A percentile compares a stretch with the other conserved stretches of the same genome.
phyloP scores from a whole-genome alignment of 2,329 filamentous ascomycete genomes.

The Cladosporium sp. region DNA sequence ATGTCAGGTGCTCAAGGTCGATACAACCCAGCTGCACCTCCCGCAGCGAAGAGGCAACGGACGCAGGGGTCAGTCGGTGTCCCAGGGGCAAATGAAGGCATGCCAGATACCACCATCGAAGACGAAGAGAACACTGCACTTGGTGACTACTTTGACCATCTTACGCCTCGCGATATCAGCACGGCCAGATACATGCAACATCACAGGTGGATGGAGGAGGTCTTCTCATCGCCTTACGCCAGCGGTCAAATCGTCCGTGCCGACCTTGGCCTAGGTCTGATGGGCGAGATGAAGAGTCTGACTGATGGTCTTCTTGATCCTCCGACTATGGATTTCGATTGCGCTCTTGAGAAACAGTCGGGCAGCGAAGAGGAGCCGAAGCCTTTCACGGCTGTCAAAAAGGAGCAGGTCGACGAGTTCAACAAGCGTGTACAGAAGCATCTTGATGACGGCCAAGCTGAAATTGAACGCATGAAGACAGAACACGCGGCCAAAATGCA shows the following conservation, averaged over 20 bases:
- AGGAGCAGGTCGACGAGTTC: constrained; percentile 79
- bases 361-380: constrained; percentile 41
- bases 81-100: constrained; percentile 42
- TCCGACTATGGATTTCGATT: constrained; percentile 30
- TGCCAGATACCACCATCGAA: constrained; percentile 56
- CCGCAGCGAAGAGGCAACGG: constrained; percentile 45
- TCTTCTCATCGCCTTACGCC: constrained; percentile 84
- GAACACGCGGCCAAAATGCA: constrained; percentile 74
- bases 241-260: constrained; percentile 81
- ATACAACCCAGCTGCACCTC: constrained; percentile 33
- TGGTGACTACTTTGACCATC: constrained; percentile 83
- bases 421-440: constrained; percentile 70
- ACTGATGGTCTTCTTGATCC: constrained; percentile 82
- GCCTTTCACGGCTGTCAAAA: constrained; percentile 63
- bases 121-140: constrained; percentile 86
- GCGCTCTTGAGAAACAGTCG: constrained; percentile 17
- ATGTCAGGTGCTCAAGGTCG: constrained; percentile 19
- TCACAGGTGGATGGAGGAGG: constrained; percentile 98
- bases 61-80: constrained; percentile 35
- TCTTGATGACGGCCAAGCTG: constrained; percentile 67
- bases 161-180: constrained; percentile 87
- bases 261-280: constrained; percentile 75
- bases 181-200: constrained; percentile 85
- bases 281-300: constrained; percentile 72
- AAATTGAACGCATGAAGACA: constrained; percentile 80